These are phyloP conservation scores for Sporisorium sorghi DNA, from an alignment of 1,284 basidiomycete species.

Conservation along the genomic window DNA sequence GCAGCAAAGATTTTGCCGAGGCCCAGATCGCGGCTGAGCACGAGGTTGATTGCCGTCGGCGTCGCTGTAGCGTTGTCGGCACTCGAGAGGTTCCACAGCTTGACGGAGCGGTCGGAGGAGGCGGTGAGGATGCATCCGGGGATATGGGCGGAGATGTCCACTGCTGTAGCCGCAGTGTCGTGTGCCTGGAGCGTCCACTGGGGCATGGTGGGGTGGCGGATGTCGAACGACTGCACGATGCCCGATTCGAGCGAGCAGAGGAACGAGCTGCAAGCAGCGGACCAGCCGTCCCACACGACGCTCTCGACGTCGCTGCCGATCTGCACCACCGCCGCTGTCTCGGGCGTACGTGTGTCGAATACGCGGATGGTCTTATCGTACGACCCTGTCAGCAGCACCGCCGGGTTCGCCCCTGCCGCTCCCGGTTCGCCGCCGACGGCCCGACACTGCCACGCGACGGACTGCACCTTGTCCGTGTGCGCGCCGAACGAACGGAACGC, in stretches of 20 bases:
- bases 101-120: constrained; percentile 87
- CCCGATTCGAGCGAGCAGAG: constrained; percentile 76
- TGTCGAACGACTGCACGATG: constrained; percentile 83
- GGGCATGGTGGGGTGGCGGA: constrained; percentile 75
- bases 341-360: constrained; percentile 89
- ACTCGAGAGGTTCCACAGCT: constrained; percentile 83
- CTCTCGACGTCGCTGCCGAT: constrained; percentile 93
- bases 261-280: constrained; percentile 81
- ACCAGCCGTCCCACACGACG: constrained; percentile 95
- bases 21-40: constrained; percentile 89
- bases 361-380: constrained; percentile 93
- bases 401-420: constrained; percentile 73
- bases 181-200: constrained; percentile 94
- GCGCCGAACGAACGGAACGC: constrained; percentile 83
- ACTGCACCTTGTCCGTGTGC: constrained; percentile 97
- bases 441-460: constrained; percentile 87
- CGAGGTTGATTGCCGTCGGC: constrained; percentile 77
- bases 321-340: constrained; percentile 79
- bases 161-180: constrained; percentile 88
- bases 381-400: constrained; percentile 88
- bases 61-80: too few relatives aligned
- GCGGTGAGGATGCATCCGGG: constrained; percentile 91
- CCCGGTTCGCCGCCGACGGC: constrained; percentile 64
- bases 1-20: constrained; percentile 95
- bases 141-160: constrained; percentile 92